Base-by-base conservation (phyloP, 495 filamentous ascomycete species). In the Venustampulla echinocandica region DNA sequence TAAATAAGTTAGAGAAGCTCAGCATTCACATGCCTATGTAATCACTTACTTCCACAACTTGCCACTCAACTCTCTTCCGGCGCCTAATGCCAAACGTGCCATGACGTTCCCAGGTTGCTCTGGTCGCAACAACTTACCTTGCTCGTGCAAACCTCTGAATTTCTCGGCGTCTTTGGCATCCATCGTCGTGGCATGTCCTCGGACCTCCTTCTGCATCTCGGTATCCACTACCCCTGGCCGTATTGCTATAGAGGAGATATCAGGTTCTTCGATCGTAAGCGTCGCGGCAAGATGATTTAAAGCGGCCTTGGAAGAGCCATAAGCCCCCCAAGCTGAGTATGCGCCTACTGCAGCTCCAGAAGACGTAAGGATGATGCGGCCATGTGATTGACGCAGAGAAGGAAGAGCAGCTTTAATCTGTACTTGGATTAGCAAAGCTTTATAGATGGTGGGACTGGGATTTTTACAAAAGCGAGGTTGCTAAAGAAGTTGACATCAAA, bases 211-310 rank as follows among this genome's bases (percentile, higher is more conserved):
- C 62, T 96, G 92, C 92, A 98, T 98, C 32, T 87, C 85, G 1
- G 92, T 98, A 59, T 96, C 85, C 20, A 92, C 80, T 47, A 87
- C 81, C 4, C 92, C 92, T 0, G 92, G 92, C 33, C 84, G 76
- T 36, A 98, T 69, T 1, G 73, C 55, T 2, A 98, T 60, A 6
- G 74, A 74, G 2, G 75, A 83, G 42, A 95, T 75, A 13, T 82
- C 73, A 6, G 85, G 79, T 63, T 96, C 92, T 54, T 98, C 92
- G 7, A 69, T 71, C 1, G 77, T 81, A 18, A 97, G 52, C 14
- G 84, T 87, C 42, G 73, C 56, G 13, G 78, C 76, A 0, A 97
- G 69, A 58, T 90, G 82, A 65, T 94, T 94, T 59, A 96, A 62
- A 0, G 87, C 89, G 2, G 92, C 90, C 63, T 97, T 97, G 11